A percentile compares a stretch with the other conserved stretches of the same genome.
Conservation (phyloP, 805 yeast species). For the Starmerella vitae region DNA sequence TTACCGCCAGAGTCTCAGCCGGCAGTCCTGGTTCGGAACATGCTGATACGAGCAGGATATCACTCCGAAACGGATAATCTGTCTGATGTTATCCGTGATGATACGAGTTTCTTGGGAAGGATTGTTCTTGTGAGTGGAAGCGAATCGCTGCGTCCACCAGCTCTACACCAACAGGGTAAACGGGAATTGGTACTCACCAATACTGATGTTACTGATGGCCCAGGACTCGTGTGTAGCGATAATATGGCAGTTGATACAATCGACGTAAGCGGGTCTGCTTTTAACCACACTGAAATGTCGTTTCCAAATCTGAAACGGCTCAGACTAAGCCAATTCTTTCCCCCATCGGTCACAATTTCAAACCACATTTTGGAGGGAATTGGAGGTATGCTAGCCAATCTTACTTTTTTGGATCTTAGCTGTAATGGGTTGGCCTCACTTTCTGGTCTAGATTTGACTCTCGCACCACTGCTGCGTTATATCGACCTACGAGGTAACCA, state of each 20-base stretch:
- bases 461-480: constrained; percentile 36
- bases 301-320: constrained; percentile 8
- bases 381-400: constrained; percentile 27
- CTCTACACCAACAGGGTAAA: constrained; percentile 6
- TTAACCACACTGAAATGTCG: constrained; percentile 5
- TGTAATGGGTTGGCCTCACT: constrained; percentile 55
- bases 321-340: constrained; percentile 4
- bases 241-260: constrained; percentile 4
- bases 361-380: neutral
- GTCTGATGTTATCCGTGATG: constrained; percentile 17
- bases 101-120: constrained; percentile 20
- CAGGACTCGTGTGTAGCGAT: constrained; percentile 8
- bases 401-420: constrained; percentile 58
- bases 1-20: constrained; percentile 12
- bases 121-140: constrained; percentile 15
- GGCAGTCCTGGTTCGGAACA: constrained; percentile 8
- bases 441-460: constrained; percentile 34
- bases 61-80: constrained; percentile 8
- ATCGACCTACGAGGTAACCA: constrained; percentile 73
- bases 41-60: constrained; percentile 17
- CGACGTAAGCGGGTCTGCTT: constrained; percentile 15
- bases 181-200: constrained; percentile 10
- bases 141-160: constrained; percentile 15
- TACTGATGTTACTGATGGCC: constrained; percentile 16
- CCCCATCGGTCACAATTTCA: neutral